Evolutionary conservation across 208 protist species (phyloP), one percentile per base, ranked within the genome.

Genomic region (Crithidia fasciculata): DNA sequence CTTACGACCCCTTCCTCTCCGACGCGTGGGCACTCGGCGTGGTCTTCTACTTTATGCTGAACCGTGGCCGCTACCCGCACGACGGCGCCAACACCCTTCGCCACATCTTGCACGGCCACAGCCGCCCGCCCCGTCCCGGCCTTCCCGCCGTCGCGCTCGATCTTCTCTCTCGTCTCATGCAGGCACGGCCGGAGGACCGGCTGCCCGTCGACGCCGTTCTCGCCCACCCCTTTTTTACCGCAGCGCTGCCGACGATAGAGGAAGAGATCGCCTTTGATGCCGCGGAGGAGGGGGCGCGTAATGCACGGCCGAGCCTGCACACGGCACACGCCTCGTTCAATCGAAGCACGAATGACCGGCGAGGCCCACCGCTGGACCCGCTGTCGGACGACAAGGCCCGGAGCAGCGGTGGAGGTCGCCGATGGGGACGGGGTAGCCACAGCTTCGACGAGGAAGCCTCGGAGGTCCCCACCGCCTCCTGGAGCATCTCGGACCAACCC

Each of bases 41-140:
- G 37, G 66, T 95, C 69, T 56, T 96, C 9, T 96, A 93, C 65
- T 96, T 95, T 63, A 93, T 96, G 90, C 81, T 96, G 9, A 89
- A 95, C 72, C 82, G 80, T 18, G 91, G 89, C 57, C 82, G 81
- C 56, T 96, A 96, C 76, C 92, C 92, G 5, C 87, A 93, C 82
- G 92, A 96, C 71, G 87, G 92, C 28, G 92, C 92, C 53, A 96
- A 93, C 74, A 95, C 90, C 45, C 82, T 88, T n/a, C 88, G 89
- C 37, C 86, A 96, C 74, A 92, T 96, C 64, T 56, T 91, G 7
- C 87, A 94, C 50, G 54, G 89, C 19, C 83, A 85, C 57, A 69
- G 90, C 3, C 88, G 92, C 4, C 82, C 79, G 0, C 65, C 78
- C n/a, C 81, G 85, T 43, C 64, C 81, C 5, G 71, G 72, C 2